These are phyloP conservation scores for Dryadomyces quercivorus DNA, from an alignment of 2,329 filamentous ascomycete genomes.

Conservation along the genomic window DNA sequence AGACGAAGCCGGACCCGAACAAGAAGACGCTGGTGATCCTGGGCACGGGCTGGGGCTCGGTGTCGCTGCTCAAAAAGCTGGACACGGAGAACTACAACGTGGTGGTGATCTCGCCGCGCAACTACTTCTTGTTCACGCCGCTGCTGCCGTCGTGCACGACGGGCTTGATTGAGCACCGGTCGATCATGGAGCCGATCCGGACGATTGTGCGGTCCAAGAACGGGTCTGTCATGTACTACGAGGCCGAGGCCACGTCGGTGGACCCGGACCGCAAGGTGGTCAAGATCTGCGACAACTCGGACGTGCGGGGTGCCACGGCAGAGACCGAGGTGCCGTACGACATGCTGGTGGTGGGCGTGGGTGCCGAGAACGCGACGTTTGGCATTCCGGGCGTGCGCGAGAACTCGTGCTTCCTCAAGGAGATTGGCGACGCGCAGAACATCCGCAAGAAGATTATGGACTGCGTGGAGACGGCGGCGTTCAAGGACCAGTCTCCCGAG, in stretches of 20 bases:
- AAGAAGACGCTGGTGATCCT: constrained; percentile 98
- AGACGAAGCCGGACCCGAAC: constrained; percentile 63
- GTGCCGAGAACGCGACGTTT: constrained; percentile 96
- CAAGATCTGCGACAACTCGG: constrained; percentile 82
- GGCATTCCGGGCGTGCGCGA: constrained; percentile 93
- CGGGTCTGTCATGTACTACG: constrained; percentile 88
- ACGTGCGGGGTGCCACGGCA: constrained; percentile 71
- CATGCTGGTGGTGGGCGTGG: constrained; percentile 95
- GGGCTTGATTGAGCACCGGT: constrained; percentile 94
- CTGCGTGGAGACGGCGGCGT: constrained; percentile 94
- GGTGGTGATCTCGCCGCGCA: constrained; percentile 90
- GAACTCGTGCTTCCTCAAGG: constrained; percentile 96
- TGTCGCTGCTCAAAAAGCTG: constrained; percentile 95
- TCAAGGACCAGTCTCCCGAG: constrained; percentile 85
- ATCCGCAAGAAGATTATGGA: constrained; percentile 99
- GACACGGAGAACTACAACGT: constrained; percentile 99
- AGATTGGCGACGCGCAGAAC: constrained; percentile 88
- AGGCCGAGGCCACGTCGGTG: constrained; percentile 92
- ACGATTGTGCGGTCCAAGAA: constrained; percentile 94
- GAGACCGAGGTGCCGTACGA: constrained; percentile 91
- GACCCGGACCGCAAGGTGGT: constrained; percentile 84
- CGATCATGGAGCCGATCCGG: constrained; percentile 98
- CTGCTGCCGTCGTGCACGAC: constrained; percentile 95
- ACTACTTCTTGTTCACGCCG: constrained; percentile 99
- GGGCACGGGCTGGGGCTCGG: constrained; percentile 89